phyloP scores from a whole-genome alignment of 805 yeast species.

The Kluyveromyces starmeri region DNA sequence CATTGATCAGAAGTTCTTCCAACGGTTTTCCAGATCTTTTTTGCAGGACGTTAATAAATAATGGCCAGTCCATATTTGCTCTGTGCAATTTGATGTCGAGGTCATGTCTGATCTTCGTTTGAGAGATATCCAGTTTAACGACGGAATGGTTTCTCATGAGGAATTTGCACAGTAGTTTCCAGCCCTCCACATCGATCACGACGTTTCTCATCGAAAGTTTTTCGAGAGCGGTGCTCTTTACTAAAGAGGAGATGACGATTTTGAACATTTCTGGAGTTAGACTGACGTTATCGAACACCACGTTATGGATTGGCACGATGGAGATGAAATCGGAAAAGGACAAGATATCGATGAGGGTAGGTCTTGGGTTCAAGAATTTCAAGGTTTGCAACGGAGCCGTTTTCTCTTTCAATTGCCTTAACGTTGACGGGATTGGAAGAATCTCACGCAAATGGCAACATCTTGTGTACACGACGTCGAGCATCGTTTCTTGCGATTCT shows the following conservation, averaged over 20 bases:
- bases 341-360: slow-evolving; percentile 79
- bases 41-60: slow-evolving; percentile 59
- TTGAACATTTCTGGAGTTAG: slow-evolving; percentile 69
- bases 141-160: slow-evolving; percentile 52
- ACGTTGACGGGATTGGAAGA: slow-evolving; percentile 81
- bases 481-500: slow-evolving; percentile 28
- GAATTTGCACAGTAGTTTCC: slow-evolving; percentile 75
- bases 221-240: slow-evolving; percentile 55
- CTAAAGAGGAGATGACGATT: slow-evolving; percentile 60
- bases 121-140: slow-evolving; percentile 61
- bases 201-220: slow-evolving; percentile 75
- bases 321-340: slow-evolving; percentile 84
- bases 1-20: slow-evolving; percentile 72
- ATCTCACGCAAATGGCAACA: slow-evolving; percentile 92
- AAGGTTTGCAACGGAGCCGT: slow-evolving; percentile 64
- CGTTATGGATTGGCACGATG: slow-evolving; percentile 69
- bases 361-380: slow-evolving; percentile 77
- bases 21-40: slow-evolving; percentile 55
- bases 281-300: slow-evolving; percentile 72
- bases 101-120: slow-evolving; percentile 37
- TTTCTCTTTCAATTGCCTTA: slow-evolving; percentile 71
- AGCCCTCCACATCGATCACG: slow-evolving; percentile 59
- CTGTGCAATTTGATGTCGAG: slow-evolving; percentile 36
- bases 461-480: slow-evolving; percentile 74
- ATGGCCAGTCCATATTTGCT: slow-evolving; percentile 74